Evolutionary conservation across 768 basidiomycete species (phyloP), one percentile per base, ranked within the genome.

Genomic region (Leccinum uliginosum): DNA sequence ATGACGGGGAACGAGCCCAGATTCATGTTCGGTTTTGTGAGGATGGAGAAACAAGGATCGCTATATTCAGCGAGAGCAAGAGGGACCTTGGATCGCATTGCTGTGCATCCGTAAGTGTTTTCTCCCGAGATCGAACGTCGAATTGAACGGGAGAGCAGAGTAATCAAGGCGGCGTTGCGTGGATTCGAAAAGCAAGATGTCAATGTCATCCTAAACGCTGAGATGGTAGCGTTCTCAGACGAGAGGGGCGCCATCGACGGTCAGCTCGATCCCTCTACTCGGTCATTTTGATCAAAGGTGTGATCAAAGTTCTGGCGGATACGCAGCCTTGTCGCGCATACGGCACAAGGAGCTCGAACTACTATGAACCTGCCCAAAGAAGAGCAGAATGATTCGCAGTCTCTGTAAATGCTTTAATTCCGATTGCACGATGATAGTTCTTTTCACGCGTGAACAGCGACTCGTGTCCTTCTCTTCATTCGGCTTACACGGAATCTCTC

Each of bases 1-100:
- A 95, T 68, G 94, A 96, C 56, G 94, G 94, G 10, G 93, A 96
- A 71, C 80, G 94, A n/a, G 87, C 93, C 54, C 94, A 98, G 63
- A 92, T 95, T 26, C 94, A 98, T 65, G 81, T 93, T 23, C 77
- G 86, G 65, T 66, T 86, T 2, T 58, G 65, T 5, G 64, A 62
- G 4, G 68, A 75, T 14, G 68, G 63, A 0, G 61, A 68, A 6
- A 71, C 78, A 5, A 74, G 73, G 32, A 87, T 95, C 58, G 84
- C 74, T 1, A 93, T 96, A 40, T 93, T 87, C 68, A 93, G 91
- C 75, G 96, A 98, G 72, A 93, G 89, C 64, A 86, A 82, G 56
- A 74, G 93, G 17, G 83, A 96, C 64, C 92, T 53, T 73, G 52
- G 93, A 95, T 65, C 80, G 94, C 30, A 62, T 76, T 47, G 87